Conservation (phyloP, 345 rosid genomes). For the Psidium friedrichsthalianum region DNA sequence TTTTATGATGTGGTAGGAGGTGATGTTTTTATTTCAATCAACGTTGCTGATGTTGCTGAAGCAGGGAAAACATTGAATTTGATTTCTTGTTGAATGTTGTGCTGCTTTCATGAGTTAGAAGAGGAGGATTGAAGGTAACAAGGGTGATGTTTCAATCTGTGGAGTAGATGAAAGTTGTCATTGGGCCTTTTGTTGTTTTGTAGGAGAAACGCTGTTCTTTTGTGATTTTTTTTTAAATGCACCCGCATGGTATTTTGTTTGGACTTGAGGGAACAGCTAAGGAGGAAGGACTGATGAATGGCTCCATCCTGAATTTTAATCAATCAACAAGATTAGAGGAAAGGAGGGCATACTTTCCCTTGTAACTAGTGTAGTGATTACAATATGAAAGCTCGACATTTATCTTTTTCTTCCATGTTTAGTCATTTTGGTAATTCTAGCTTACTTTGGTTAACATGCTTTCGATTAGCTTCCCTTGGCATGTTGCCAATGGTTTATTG, state of each 20-base stretch:
- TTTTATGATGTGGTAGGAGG: no score
- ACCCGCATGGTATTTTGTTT: background rate
- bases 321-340: background rate
- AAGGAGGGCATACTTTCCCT: background rate
- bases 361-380: background rate
- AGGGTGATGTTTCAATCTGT: background rate
- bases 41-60: no score
- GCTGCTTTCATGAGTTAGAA: background rate
- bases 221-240: background rate
- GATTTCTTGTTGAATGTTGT: background rate
- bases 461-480: background rate
- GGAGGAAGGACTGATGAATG: background rate
- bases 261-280: background rate
- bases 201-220: background rate
- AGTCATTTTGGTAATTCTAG: background rate
- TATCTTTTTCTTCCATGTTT: background rate
- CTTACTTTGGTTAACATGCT: background rate
- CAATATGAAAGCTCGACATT: background rate
- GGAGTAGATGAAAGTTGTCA: background rate
- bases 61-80: background rate
- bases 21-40: no score
- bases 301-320: background rate
- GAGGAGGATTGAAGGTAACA: background rate
- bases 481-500: conserved; percentile 53
- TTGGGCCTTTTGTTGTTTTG: background rate